These are phyloP conservation scores for Pugionium cornutum DNA, from an alignment of 345 rosid genomes.

Conservation along the genomic window DNA sequence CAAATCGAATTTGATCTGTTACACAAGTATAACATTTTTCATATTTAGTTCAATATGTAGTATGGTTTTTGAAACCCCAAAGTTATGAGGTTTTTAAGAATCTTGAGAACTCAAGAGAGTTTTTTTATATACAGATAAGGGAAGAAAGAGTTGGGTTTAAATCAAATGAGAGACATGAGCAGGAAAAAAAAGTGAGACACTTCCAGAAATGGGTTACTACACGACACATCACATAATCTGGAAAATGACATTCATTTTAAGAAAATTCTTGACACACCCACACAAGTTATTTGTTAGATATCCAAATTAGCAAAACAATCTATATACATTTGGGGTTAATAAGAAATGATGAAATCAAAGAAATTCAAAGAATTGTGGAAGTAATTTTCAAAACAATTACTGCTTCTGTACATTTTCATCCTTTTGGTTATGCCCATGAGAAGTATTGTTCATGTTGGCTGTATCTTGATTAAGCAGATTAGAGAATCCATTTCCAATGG, in stretches of 20 bases:
- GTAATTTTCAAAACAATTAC: constrained; percentile 39
- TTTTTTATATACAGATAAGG: background rate
- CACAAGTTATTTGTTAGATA: constrained; percentile 1
- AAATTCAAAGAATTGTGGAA: constrained; percentile 24
- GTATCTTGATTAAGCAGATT: constrained; percentile 59
- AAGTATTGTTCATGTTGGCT: constrained; percentile 46
- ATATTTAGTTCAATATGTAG: too few species aligned
- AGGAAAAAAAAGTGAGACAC: background rate
- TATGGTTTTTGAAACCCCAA: too few species aligned
- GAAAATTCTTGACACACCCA: too few species aligned
- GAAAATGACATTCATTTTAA: constrained; percentile 16
- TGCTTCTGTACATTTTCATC: constrained; percentile 44
- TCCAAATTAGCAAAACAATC: constrained; percentile 11
- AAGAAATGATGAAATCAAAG: background rate
- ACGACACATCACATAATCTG: constrained; percentile 23
- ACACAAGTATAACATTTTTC: too few species aligned
- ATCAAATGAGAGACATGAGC: background rate
- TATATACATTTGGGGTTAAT: constrained; percentile 17
- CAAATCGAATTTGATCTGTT: background rate
- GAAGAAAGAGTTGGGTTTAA: constrained; percentile 20
- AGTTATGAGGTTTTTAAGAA: too few species aligned
- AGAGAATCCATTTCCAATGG: constrained; percentile 82
- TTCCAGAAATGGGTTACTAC: constrained; percentile 5
- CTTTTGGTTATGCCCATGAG: constrained; percentile 36
- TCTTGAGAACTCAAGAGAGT: background rate